Conservation (phyloP, 2,329 filamentous ascomycete genomes). For the Tolypocladium nubicola region DNA sequence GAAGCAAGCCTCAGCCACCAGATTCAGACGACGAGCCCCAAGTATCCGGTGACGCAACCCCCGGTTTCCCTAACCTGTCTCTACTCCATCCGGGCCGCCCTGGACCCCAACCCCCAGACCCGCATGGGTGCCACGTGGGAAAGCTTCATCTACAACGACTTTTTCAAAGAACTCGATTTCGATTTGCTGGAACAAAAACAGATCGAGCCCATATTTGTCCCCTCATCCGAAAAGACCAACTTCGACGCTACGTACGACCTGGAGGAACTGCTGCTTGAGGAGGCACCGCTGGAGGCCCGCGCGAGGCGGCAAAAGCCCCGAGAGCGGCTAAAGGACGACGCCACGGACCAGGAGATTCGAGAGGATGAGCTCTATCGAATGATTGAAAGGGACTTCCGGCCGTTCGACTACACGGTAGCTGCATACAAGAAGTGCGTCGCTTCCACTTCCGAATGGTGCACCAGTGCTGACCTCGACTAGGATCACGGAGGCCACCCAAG, state of each 20-base stretch:
- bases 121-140: conserved; percentile 82
- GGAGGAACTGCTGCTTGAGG: conserved; percentile 85
- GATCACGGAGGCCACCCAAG: conserved; percentile 21
- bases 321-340: conserved; percentile 85
- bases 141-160: conserved; percentile 77
- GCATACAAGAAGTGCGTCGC: conserved; percentile 60
- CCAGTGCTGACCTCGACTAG: conserved; percentile 17
- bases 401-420: conserved; percentile 86
- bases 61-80: conserved; percentile 82
- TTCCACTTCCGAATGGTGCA: not conserved
- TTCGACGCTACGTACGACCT: conserved; percentile 98
- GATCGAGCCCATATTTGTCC: conserved; percentile 82
- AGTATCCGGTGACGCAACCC: conserved; percentile 85
- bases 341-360: conserved; percentile 86
- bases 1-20: conserved; percentile 71
- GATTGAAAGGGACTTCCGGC: conserved; percentile 88
- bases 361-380: conserved; percentile 89
- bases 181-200: conserved; percentile 73
- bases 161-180: conserved; percentile 83
- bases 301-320: conserved; percentile 89
- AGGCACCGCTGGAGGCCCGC: conserved; percentile 86
- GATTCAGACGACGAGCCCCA: conserved; percentile 72
- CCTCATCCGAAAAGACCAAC: conserved; percentile 95
- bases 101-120: conserved; percentile 69
- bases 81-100: conserved; percentile 73